Conservation (phyloP, 768 basidiomycete genomes). For the Boletus subcaerulescens region DNA sequence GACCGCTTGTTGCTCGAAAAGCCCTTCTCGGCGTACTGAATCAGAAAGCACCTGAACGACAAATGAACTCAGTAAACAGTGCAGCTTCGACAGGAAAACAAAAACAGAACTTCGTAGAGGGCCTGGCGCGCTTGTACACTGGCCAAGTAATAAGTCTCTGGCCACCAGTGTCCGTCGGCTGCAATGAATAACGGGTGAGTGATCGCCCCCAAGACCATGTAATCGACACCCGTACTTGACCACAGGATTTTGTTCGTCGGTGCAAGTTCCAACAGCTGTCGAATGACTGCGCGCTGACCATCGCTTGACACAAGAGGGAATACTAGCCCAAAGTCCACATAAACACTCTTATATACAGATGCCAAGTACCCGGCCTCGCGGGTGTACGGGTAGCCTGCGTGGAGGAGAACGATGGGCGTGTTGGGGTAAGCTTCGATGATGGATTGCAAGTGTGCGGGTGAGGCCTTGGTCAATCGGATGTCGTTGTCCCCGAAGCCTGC, state of each 20-base stretch:
- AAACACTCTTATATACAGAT: conserved; percentile 70
- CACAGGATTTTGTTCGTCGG: conserved; percentile 81
- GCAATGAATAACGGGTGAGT: background rate
- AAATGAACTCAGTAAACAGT: conserved; percentile 54
- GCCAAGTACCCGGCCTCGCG: conserved; percentile 77
- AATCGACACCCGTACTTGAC: conserved; percentile 53
- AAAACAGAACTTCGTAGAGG: conserved; percentile 50
- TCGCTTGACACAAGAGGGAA: conserved; percentile 64
- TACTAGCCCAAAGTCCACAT: conserved; percentile 76
- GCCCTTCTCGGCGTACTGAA: conserved; percentile 43
- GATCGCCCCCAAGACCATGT: background rate
- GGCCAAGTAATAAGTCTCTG: conserved; percentile 72
- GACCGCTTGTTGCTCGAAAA: conserved; percentile 55
- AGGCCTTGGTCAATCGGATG: conserved; percentile 53
- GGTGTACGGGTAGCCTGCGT: conserved; percentile 75
- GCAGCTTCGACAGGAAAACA: background rate
- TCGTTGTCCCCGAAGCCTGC: conserved; percentile 69
- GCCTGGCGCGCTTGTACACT: conserved; percentile 60
- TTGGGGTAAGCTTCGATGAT: conserved; percentile 62
- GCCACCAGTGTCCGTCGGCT: conserved; percentile 50
- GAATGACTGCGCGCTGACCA: conserved; percentile 59
- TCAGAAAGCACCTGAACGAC: conserved; percentile 52
- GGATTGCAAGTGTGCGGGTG: conserved; percentile 66
- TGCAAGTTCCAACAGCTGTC: conserved; percentile 63
- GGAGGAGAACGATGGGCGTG: conserved; percentile 64